Evolutionary conservation across 495 filamentous ascomycete genomes (phyloP).

Genomic region (Annulohypoxylon maeteangense): DNA sequence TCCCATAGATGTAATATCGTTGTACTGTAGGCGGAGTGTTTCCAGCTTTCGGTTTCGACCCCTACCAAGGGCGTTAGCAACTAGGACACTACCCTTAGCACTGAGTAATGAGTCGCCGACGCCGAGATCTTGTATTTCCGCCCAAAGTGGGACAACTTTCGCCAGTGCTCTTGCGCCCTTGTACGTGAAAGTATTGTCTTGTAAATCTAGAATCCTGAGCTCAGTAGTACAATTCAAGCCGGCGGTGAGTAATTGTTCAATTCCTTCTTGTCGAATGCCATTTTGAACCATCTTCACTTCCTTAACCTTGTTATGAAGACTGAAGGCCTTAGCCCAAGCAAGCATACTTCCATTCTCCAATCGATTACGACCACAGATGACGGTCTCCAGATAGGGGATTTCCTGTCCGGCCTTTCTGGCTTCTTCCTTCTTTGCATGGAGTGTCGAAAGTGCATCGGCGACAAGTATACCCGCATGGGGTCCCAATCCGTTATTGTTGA

Average conservation of each 20-base stretch:
- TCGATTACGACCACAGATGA: constrained; percentile 94
- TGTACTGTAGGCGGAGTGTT: constrained; percentile 87
- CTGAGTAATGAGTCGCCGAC: constrained; percentile 89
- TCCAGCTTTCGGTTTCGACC: constrained; percentile 81
- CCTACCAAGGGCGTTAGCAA: constrained; percentile 76
- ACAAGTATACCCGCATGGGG: constrained; percentile 87
- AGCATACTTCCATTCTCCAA: constrained; percentile 96
- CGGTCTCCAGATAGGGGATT: constrained; percentile 85
- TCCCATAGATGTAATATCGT: constrained; percentile 84
- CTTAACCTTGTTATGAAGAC: constrained; percentile 79
- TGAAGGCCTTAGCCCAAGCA: constrained; percentile 89
- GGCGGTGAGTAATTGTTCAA: constrained; percentile 76
- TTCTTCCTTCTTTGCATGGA: constrained; percentile 79
- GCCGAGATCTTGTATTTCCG: constrained; percentile 80
- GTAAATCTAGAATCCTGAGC: constrained; percentile 83
- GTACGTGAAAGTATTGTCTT: constrained; percentile 96
- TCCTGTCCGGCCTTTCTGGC: constrained; percentile 72
- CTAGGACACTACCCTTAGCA: constrained; percentile 76
- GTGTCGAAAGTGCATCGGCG: constrained; percentile 81
- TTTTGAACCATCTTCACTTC: constrained; percentile 98
- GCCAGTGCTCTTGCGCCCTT: constrained; percentile 82
- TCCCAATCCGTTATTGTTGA: constrained; percentile 99
- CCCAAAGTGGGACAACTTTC: constrained; percentile 77
- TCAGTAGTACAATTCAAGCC: constrained; percentile 74
- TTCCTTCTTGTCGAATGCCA: constrained; percentile 94